Evolutionary conservation across 768 basidiomycete species (phyloP), one percentile per base, ranked within the genome.

Genomic region (Fomitopsis serialis): DNA sequence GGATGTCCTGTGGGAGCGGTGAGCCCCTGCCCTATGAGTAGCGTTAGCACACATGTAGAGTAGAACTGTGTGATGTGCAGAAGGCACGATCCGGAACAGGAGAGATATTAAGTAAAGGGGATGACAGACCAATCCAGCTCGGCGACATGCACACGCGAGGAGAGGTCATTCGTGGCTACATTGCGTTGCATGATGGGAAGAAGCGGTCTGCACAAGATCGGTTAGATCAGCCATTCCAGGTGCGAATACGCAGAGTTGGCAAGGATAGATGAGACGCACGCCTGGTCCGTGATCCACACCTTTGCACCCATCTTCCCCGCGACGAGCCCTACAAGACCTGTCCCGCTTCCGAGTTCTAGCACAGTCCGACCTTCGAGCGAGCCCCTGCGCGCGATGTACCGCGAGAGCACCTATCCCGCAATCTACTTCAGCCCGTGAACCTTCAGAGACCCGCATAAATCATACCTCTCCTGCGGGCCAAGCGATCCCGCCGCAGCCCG

Each of bases 391-490:
- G 82, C 73, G 32, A 97, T 73, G 67, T 95, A 94, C 42, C 73
- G 78, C 10, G 90, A 80, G 6, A 97, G 75, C 27, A 94, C 84
- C 92, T 96, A 51, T 42, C n/a, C n/a, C n/a, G n/a, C n/a, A n/a
- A n/a, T n/a, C n/a, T n/a, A n/a, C n/a, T n/a, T n/a, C n/a, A n/a
- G n/a, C n/a, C n/a, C n/a, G n/a, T n/a, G n/a, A n/a, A n/a, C n/a
- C n/a, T n/a, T n/a, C n/a, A n/a, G n/a, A n/a, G n/a, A n/a, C n/a
- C n/a, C n/a, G n/a, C n/a, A n/a, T n/a, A n/a, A n/a, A n/a, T n/a
- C 72, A 60, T 60, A 92, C 92, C 79, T 92, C 82, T 59, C 92
- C 94, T 8, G 93, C 90, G 3, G 91, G 91, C 94, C 94, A 96
- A 2, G 89, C 84, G 36, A 94, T 80, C 4, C 94, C 94, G 13